Evolutionary conservation across 2,329 filamentous ascomycete species (phyloP), one percentile per base, ranked within the genome.

Genomic region (Colletotrichum tofieldiae): DNA sequence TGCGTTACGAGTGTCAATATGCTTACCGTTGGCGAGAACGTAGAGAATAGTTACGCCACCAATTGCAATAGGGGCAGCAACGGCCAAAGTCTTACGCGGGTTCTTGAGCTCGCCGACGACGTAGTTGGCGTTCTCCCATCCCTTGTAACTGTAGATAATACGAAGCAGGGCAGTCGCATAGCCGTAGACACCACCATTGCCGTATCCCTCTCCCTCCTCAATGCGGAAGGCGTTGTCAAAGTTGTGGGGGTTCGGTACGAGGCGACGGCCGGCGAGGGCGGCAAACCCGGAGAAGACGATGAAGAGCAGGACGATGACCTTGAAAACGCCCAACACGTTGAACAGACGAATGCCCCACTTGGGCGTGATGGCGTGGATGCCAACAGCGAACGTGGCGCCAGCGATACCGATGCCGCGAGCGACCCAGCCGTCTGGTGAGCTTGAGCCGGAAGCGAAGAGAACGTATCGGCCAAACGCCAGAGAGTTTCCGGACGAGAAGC

Each of bases 91-190:
- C 75, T 84, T 86, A 39, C 82, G 84, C 0, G 89, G 89, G 54
- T 87, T 84, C 74, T 85, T 88, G 43, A 91, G 81, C 76, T 92
- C 90, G 71, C 86, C 83, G 3, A 91, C 80, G 2, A 91, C 89
- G 72, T 91, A 91, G 79, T 90, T 91, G 39, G 89, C 89, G 68
- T 90, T 91, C 76, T 90, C 88, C 89, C 89, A 92, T 4, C 90
- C 90, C 75, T 88, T 89, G 81, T 90, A 91, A 18, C 86, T 89
- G 81, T 91, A 90, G 20, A 91, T 83, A 66, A 91, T 87, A 37
- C 87, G 87, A 4, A 91, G 82, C 14, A 91, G 81, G 0, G 89
- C 89, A 4, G 87, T 89, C 2, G 87, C 87, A 76, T 90, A 90
- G 1, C 86, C 85, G 37, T 86, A 87, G 0, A 84, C 85, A 5